These are phyloP conservation scores for Kalanchoe fedtschenkoi DNA, from an alignment of 164 flowering plant species.

Conservation along the genomic window DNA sequence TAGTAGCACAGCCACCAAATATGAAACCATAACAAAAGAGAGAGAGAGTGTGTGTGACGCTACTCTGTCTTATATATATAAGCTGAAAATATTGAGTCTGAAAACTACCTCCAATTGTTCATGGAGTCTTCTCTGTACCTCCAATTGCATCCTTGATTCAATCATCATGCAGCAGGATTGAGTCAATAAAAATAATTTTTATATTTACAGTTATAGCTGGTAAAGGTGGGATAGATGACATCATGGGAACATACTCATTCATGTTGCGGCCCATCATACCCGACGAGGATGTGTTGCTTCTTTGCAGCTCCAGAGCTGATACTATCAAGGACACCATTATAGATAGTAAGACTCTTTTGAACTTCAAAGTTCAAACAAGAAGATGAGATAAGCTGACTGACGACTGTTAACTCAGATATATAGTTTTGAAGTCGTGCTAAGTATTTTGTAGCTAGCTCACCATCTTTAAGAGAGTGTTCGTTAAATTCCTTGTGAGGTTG, in stretches of 20 bases:
- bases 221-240: no score
- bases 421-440: background rate
- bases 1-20: background rate
- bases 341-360: background rate
- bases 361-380: background rate
- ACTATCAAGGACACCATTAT: slow-evolving; percentile 23
- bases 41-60: background rate
- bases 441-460: slow-evolving; percentile 20
- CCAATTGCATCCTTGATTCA: slow-evolving; percentile 89
- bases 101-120: slow-evolving; percentile 87
- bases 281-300: slow-evolving; percentile 66
- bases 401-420: background rate
- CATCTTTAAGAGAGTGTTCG: slow-evolving; percentile 84
- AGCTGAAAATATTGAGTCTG: background rate
- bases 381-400: background rate
- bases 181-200: background rate
- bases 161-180: background rate
- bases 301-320: slow-evolving; percentile 65
- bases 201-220: no score
- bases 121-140: slow-evolving; percentile 90
- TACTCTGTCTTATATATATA: background rate
- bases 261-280: slow-evolving; percentile 58
- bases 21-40: background rate
- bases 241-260: slow-evolving; percentile 54
- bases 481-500: slow-evolving; percentile 97